Evolutionary conservation across 768 basidiomycete genomes (phyloP).

Genomic region (Serpula lacrymans): DNA sequence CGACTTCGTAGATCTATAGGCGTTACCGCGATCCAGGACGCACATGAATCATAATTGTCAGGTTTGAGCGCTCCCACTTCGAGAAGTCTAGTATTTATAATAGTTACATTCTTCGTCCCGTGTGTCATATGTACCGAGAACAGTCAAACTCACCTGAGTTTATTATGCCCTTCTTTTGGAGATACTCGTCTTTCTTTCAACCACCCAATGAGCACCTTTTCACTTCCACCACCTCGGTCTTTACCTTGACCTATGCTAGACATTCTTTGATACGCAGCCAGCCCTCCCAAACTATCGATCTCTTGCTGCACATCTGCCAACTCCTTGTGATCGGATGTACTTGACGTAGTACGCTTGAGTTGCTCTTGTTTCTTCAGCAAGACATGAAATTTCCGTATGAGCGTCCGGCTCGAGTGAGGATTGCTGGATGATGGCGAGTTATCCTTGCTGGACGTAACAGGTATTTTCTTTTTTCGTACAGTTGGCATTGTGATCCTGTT

Average conservation of each 20-base stretch:
- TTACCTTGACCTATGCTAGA: constrained; percentile 75
- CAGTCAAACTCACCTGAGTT: constrained; percentile 28
- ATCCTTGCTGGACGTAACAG: constrained; percentile 33
- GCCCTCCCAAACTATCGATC: constrained; percentile 70
- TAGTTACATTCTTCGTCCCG: neutral
- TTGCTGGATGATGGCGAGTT: constrained; percentile 40
- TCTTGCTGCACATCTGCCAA: constrained; percentile 55
- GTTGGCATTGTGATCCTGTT: constrained; percentile 34
- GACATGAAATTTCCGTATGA: constrained; percentile 80
- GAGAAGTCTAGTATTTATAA: constrained; percentile 51
- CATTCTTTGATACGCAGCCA: constrained; percentile 80
- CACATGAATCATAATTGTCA: constrained; percentile 69
- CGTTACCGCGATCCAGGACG: constrained; percentile 66
- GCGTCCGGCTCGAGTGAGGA: constrained; percentile 59
- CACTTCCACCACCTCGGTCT: constrained; percentile 86
- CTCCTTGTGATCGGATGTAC: constrained; percentile 20
- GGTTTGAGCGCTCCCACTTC: constrained; percentile 88
- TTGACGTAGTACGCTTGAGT: constrained; percentile 35
- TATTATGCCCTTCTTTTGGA: constrained; percentile 19
- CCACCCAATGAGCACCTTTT: constrained; percentile 77
- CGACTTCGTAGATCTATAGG: constrained; percentile 85
- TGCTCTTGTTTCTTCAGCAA: constrained; percentile 67
- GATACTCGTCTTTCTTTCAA: constrained; percentile 50
- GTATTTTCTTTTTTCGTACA: constrained; percentile 41
- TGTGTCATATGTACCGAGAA: neutral